These are phyloP conservation scores for Chaetomiaceae sp. DNA, from an alignment of 2,329 filamentous ascomycete genomes.

Conservation along the genomic window DNA sequence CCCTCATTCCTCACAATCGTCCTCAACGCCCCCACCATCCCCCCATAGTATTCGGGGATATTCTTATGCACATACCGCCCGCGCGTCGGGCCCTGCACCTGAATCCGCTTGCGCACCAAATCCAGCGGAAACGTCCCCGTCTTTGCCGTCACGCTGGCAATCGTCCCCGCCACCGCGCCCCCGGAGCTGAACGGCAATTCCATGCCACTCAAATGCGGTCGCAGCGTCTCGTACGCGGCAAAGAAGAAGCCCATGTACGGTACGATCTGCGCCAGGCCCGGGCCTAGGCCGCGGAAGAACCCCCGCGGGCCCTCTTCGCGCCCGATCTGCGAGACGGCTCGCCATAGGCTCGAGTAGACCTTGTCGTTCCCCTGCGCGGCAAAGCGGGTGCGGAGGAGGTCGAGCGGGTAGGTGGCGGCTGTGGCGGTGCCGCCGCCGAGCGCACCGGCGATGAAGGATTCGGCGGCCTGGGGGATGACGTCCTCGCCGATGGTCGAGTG, in stretches of 20 bases:
- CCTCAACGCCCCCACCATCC: constrained; percentile 61
- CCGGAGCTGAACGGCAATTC: constrained; percentile 67
- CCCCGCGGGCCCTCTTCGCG: constrained; percentile 69
- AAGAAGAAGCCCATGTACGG: constrained; percentile 99
- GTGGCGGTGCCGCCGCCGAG: constrained; percentile 79
- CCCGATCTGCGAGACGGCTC: constrained; percentile 68
- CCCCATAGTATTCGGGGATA: constrained; percentile 83
- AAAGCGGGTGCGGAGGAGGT: constrained; percentile 89
- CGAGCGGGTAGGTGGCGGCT: constrained; percentile 81
- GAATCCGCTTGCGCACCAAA: constrained; percentile 84
- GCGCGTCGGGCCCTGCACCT: constrained; percentile 89
- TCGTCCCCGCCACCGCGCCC: constrained; percentile 76
- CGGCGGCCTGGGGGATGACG: constrained; percentile 59
- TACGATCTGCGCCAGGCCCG: constrained; percentile 80
- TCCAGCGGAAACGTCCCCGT: constrained; percentile 90
- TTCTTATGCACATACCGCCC: constrained; percentile 75
- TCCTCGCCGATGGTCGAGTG: constrained; percentile 39
- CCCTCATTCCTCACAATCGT: constrained; percentile 71
- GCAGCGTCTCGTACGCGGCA: constrained; percentile 74
- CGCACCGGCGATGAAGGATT: constrained; percentile 81
- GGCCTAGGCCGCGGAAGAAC: constrained; percentile 83
- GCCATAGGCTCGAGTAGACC: constrained; percentile 69
- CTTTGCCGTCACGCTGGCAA: constrained; percentile 78
- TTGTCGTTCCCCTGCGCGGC: constrained; percentile 82
- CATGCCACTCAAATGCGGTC: constrained; percentile 52